Evolutionary conservation across 441 rosid species (phyloP).

Genomic region (Breynia disticha): DNA sequence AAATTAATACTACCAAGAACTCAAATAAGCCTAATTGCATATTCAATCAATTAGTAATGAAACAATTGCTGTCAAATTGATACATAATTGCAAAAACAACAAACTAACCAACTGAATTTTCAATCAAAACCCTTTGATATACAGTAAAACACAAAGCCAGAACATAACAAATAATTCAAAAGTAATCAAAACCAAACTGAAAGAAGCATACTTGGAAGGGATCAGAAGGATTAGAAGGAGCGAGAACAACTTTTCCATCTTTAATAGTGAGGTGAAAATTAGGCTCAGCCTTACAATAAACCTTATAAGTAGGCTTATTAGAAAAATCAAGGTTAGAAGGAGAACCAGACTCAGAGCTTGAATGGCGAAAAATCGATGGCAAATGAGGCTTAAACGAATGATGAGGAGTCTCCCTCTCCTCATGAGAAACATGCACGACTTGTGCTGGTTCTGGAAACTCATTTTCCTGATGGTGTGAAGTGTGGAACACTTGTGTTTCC

Average conservation of each 20-base stretch:
- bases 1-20: not conserved
- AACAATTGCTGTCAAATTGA: no score
- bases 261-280: constrained; percentile 47
- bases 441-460: constrained; percentile 15
- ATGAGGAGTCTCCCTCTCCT: constrained; percentile 23
- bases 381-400: constrained; percentile 28
- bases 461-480: constrained; percentile 10
- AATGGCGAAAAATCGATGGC: constrained; percentile 31
- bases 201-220: constrained; percentile 39
- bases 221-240: constrained; percentile 48
- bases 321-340: constrained; percentile 25
- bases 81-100: no score
- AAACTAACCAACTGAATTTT: no score
- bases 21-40: not conserved
- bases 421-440: constrained; percentile 36
- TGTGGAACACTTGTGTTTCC: constrained; percentile 31
- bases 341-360: constrained; percentile 20
- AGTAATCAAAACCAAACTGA: not conserved
- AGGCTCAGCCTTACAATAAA: constrained; percentile 59
- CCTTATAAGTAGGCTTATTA: constrained; percentile 38
- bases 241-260: constrained; percentile 53
- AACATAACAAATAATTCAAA: no score
- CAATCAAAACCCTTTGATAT: no score
- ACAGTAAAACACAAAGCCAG: no score
- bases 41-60: not conserved